Evolutionary conservation across 768 basidiomycete species (phyloP).

Genomic region (Chalciporus pseudorubinellus): DNA sequence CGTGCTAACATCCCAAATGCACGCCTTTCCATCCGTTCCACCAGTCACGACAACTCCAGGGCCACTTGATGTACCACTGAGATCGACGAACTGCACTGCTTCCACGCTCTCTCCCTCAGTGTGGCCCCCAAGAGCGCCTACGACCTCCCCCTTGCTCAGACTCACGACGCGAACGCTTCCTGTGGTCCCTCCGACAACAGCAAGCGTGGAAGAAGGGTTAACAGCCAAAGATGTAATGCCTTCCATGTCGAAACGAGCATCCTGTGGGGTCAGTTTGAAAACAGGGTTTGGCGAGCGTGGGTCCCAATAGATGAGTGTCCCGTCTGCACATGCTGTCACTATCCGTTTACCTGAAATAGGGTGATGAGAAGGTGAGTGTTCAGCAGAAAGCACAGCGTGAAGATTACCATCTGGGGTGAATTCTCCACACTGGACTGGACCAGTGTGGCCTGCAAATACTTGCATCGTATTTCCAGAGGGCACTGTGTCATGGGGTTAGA

Average conservation of each 20-base stretch:
- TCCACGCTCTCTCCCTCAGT: conserved; percentile 87
- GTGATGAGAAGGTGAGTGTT: conserved; percentile 2
- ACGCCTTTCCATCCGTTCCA: conserved; percentile 90
- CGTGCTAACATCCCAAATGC: conserved; percentile 91
- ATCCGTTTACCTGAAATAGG: conserved; percentile 72
- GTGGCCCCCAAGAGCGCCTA: conserved; percentile 78
- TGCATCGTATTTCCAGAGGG: conserved; percentile 95
- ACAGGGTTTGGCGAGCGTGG: conserved; percentile 74
- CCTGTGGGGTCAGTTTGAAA: conserved; percentile 72
- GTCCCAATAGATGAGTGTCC: conserved; percentile 87
- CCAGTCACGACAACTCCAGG: conserved; percentile 72
- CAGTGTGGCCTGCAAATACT: conserved; percentile 89
- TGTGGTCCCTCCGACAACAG: conserved; percentile 81
- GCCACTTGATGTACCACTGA: conserved; percentile 53
- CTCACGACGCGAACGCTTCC: conserved; percentile 88
- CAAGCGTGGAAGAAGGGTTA: conserved; percentile 85
- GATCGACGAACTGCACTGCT: conserved; percentile 78
- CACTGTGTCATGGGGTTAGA: conserved; percentile 47
- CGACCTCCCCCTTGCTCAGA: conserved; percentile 80
- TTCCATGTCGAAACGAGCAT: conserved; percentile 74
- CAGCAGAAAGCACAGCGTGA: no score
- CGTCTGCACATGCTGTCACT: conserved; percentile 81
- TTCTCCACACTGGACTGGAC: conserved; percentile 79
- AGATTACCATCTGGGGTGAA: conserved; percentile 85
- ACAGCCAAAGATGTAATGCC: conserved; percentile 86